phyloP scores from a whole-genome alignment of 192 early-diverging fungal genomes.

The Ambispora gerdemannii region DNA sequence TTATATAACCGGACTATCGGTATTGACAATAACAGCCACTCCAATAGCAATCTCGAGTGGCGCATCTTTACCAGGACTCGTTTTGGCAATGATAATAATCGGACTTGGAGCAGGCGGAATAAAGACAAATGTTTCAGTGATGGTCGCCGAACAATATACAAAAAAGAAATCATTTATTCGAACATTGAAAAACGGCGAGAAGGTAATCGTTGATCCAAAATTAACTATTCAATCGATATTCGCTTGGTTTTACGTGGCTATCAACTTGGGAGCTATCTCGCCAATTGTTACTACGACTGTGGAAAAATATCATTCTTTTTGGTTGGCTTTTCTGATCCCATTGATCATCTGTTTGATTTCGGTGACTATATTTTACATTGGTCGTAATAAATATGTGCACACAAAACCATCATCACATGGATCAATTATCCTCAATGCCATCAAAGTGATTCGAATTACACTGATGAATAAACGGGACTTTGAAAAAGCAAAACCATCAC shows the following conservation, averaged over 20 bases:
- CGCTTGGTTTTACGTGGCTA: slow-evolving; percentile 79
- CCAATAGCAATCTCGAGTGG: slow-evolving; percentile 51
- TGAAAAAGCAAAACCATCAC: slow-evolving; percentile 52
- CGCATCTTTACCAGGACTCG: slow-evolving; percentile 60
- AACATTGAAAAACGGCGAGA: slow-evolving; percentile 45
- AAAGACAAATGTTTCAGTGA: slow-evolving; percentile 74
- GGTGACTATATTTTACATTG: slow-evolving; percentile 47
- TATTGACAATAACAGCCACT: slow-evolving; percentile 62
- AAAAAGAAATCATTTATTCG: slow-evolving; percentile 56
- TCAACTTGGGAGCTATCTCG: slow-evolving; percentile 65
- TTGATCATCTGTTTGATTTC: slow-evolving; percentile 54
- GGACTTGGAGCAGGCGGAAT: slow-evolving; percentile 74
- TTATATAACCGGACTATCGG: slow-evolving; percentile 62
- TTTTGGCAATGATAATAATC: slow-evolving; percentile 68
- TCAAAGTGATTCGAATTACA: slow-evolving; percentile 35
- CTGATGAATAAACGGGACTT: slow-evolving; percentile 56
- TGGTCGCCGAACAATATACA: slow-evolving; percentile 71
- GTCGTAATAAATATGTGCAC: slow-evolving; percentile 40
- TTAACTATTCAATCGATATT: slow-evolving; percentile 76
- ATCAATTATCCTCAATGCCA: slow-evolving; percentile 46
- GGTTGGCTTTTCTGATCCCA: slow-evolving; percentile 57
- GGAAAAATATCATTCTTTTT: slow-evolving; percentile 57
- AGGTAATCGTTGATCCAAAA: slow-evolving; percentile 64
- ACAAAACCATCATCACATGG: not conserved
- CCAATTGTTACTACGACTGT: slow-evolving; percentile 54